phyloP scores from a whole-genome alignment of 768 basidiomycete genomes.

The Pisolithus microcarpus region DNA sequence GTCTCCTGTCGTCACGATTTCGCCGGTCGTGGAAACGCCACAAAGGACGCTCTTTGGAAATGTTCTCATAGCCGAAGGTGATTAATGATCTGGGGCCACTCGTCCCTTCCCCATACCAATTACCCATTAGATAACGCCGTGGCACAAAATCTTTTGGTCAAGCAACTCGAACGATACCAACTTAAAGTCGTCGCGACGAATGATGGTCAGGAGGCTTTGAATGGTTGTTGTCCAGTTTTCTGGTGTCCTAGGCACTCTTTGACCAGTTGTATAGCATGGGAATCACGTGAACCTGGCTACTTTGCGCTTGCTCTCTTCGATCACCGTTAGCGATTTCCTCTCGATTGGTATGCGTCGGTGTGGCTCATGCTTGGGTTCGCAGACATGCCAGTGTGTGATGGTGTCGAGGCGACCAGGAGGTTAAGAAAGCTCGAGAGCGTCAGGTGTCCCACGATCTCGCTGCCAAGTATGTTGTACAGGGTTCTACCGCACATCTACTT shows the following conservation, averaged over 20 bases:
- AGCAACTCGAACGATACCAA: slow-evolving; percentile 56
- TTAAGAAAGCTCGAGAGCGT: slow-evolving; percentile 52
- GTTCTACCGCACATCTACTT: neutral
- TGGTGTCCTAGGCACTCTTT: neutral
- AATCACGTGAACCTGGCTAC: slow-evolving; percentile 57
- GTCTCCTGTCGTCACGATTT: slow-evolving; percentile 29
- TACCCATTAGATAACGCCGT: slow-evolving; percentile 54
- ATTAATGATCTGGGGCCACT: too few relatives aligned
- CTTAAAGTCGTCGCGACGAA: slow-evolving; percentile 55
- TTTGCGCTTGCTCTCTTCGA: slow-evolving; percentile 69
- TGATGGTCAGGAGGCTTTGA: slow-evolving; percentile 63
- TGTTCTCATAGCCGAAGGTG: slow-evolving; percentile 68
- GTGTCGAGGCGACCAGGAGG: slow-evolving; percentile 66
- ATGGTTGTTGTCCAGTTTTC: slow-evolving; percentile 37
- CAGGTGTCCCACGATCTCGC: slow-evolving; percentile 39
- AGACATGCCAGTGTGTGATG: slow-evolving; percentile 79
- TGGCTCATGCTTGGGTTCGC: neutral
- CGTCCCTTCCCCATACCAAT: neutral
- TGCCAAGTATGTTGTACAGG: slow-evolving; percentile 46
- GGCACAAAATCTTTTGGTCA: slow-evolving; percentile 58
- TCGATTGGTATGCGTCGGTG: neutral
- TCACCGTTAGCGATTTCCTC: slow-evolving; percentile 45
- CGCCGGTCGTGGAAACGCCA: slow-evolving; percentile 41
- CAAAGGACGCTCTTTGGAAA: slow-evolving; percentile 58
- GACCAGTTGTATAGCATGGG: slow-evolving; percentile 45